Base-by-base conservation (phyloP, 1,139 yeast species). In the Suhomyces coccinellae region DNA sequence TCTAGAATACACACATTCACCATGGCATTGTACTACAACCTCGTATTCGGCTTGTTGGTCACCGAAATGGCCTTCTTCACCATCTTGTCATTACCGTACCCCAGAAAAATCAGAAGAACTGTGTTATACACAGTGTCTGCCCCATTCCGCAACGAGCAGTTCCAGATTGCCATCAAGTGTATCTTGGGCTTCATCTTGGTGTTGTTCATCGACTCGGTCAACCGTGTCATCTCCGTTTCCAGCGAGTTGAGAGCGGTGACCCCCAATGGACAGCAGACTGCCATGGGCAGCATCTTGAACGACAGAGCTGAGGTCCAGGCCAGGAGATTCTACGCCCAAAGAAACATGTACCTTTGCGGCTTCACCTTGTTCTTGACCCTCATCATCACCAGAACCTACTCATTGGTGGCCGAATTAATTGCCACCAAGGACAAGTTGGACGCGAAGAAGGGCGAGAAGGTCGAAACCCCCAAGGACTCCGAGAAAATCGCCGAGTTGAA, bases 341-440 rank as follows among this genome's bases (percentile, higher is more conserved):
- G 99, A 71, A 95, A 95, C 73, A 84, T 91, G 87, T 95, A 95
- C 61, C 78, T 95, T 49, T 89, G 97, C 58, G 99, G 99, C 1
- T 90, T 91, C 69, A 90, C 98, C 3, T 77, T 95, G 65, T 95
- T 95, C 65, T 74, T 93, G 61, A 87, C 97, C 1, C 75, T 90
- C 59, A 85, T 90, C 48, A 81, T 91, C 56, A 83, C 85, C 58
- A 80, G 97, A 69, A 90, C 97, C n/a, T 89, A 87, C 63, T 73
- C 82, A 4, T 75, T 91, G 61, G 96, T 89, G 29, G 83, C 83
- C 44, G 95, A 87, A 58, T 75, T 89, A 66, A 69, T 89, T 52
- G 64, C 66, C 35, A 73, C 82, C 38, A 80, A 80, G 64, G 83
- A 79, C 57, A 78, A 77, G 51, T 76, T 87, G 62, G 85, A 85